These are phyloP conservation scores for Pinus tabuliformis DNA, from an alignment of 75 land plant species.

Conservation along the genomic window DNA sequence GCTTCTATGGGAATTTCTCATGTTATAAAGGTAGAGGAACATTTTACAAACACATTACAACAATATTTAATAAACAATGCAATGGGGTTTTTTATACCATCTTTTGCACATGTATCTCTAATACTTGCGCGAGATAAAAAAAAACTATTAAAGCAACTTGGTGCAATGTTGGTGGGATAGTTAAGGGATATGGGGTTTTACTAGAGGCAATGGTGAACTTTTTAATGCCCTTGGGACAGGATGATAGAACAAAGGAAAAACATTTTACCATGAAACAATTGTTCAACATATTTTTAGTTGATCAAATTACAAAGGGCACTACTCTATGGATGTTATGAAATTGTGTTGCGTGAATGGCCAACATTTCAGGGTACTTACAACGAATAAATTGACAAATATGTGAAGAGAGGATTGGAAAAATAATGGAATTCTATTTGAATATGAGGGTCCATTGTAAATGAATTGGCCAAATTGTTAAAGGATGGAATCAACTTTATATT, in stretches of 20 bases:
- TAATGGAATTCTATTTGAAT: no score
- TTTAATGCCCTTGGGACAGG: conserved; percentile 90
- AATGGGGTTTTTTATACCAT: conserved; percentile 85
- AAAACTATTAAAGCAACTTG: conserved; percentile 94
- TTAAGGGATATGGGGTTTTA: conserved; percentile 89
- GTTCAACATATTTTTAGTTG: conserved; percentile 86
- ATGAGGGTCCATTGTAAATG: no score
- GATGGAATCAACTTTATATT: no score
- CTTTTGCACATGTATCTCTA: conserved; percentile 92
- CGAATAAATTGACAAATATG: conserved; percentile 54
- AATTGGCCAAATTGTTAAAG: no score
- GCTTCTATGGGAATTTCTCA: conserved; percentile 92
- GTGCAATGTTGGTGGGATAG: conserved; percentile 98
- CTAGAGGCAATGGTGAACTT: conserved; percentile 93
- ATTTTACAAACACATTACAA: conserved; percentile 86
- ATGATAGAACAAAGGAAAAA: conserved; percentile 95
- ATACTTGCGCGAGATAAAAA: conserved; percentile 95
- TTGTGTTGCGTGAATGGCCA: conserved; percentile 98
- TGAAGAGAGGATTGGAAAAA: no score
- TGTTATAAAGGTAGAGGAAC: conserved; percentile 98
- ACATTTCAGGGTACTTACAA: conserved; percentile 66
- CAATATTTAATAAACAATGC: conserved; percentile 88
- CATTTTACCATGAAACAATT: conserved; percentile 79
- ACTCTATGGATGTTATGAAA: conserved; percentile 85
- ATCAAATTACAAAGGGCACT: conserved; percentile 82